phyloP scores from a whole-genome alignment of 1,284 basidiomycete species.

The Ustilago loliicola region DNA sequence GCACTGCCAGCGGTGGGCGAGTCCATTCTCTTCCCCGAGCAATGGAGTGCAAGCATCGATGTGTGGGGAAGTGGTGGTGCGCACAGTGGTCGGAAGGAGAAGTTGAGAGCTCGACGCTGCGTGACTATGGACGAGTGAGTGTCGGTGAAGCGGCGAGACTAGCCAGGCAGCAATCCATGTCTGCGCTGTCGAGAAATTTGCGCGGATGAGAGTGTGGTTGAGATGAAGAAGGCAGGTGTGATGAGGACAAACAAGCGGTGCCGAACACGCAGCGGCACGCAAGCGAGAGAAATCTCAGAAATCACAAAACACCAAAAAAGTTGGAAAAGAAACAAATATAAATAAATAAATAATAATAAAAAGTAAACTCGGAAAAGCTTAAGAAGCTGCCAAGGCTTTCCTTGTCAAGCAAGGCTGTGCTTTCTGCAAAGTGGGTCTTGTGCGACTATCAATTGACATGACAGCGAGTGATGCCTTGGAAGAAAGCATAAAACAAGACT shows the following conservation, averaged over 20 bases:
- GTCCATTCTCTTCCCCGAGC: conserved; percentile 3
- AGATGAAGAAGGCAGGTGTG: neutral
- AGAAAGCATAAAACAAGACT: too few relatives aligned
- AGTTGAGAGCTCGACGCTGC: neutral
- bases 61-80: neutral
- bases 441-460: too few relatives aligned
- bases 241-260: conserved; percentile 2
- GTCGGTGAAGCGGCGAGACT: neutral
- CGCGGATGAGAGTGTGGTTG: neutral
- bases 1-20: neutral
- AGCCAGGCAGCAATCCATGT: neutral
- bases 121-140: neutral
- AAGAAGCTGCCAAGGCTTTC: too few relatives aligned
- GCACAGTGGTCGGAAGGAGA: neutral
- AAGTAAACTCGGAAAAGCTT: too few relatives aligned
- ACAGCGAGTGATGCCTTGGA: too few relatives aligned
- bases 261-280: neutral
- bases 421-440: too few relatives aligned
- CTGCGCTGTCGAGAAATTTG: conserved; percentile 6
- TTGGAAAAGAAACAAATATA: neutral
- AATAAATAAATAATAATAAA: neutral
- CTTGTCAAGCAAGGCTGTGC: too few relatives aligned
- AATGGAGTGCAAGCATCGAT: neutral
- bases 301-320: conserved; percentile 7
- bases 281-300: neutral